Evolutionary conservation across 495 filamentous ascomycete species (phyloP).

Genomic region (Penicillium longicatenatum): DNA sequence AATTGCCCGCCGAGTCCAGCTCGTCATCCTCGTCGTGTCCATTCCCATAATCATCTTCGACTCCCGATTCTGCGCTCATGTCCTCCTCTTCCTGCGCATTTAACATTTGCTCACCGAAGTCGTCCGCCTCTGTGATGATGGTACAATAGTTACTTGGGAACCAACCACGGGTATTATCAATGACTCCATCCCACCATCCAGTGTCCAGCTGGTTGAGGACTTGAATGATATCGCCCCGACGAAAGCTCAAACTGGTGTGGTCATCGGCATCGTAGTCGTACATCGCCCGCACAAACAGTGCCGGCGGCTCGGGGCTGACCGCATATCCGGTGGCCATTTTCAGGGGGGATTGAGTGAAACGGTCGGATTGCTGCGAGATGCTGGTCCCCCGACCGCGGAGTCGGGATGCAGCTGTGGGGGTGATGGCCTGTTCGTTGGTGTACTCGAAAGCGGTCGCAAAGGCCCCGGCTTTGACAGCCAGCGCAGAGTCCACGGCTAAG

Average conservation of each 20-base stretch:
- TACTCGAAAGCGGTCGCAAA: conserved; percentile 50
- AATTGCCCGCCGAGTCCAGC: conserved; percentile 62
- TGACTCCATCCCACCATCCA: conserved; percentile 99
- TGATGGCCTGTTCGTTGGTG: conserved; percentile 45
- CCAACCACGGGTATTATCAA: conserved; percentile 87
- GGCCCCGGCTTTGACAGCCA: conserved; percentile 38
- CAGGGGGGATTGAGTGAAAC: conserved; percentile 32
- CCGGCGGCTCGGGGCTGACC: conserved; percentile 68
- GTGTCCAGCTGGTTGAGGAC: conserved; percentile 97
- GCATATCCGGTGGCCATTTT: conserved; percentile 54
- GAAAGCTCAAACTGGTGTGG: conserved; percentile 93
- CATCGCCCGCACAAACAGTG: conserved; percentile 90
- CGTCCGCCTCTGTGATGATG: conserved; percentile 73
- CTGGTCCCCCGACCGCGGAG: conserved; percentile 36
- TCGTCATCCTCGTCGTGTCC: conserved; percentile 65
- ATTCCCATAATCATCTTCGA: conserved; percentile 69
- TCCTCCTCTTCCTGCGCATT: conserved; percentile 52
- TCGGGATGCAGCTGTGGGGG: conserved; percentile 34
- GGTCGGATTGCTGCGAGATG: conserved; percentile 33
- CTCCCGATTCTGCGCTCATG: conserved; percentile 56
- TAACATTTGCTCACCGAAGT: conserved; percentile 46
- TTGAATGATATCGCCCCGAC: conserved; percentile 92
- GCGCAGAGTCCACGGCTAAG: conserved; percentile 37
- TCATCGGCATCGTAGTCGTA: conserved; percentile 99
- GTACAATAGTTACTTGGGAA: conserved; percentile 99